Percentiles rank a stretch among this genome's conserved stretches.
Conservation (phyloP, 2,329 filamentous ascomycete genomes). For the Trichoderma hamatum region DNA sequence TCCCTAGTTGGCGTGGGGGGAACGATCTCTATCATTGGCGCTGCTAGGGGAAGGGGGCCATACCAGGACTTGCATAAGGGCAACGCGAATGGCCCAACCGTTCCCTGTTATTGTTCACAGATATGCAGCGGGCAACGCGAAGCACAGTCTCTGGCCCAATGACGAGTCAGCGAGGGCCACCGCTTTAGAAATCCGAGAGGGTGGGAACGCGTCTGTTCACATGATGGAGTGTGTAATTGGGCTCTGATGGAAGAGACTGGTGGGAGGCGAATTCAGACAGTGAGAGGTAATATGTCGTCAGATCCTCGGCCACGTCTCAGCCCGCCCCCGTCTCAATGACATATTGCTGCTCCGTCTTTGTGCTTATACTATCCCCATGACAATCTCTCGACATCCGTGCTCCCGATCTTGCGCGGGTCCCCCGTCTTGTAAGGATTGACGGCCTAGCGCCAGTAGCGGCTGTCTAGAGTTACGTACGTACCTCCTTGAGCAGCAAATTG, state of each 20-base stretch:
- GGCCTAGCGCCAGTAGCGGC: slow-evolving; percentile 17
- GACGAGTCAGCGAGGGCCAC: slow-evolving; percentile 10
- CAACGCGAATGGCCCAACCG: background rate
- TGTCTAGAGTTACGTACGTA: slow-evolving; percentile 13
- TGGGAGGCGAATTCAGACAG: slow-evolving; percentile 18
- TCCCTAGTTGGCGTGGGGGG: slow-evolving; percentile 19
- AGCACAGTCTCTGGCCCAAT: slow-evolving; percentile 5
- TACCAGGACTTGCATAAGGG: slow-evolving; percentile 16
- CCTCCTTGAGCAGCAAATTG: slow-evolving; percentile 14
- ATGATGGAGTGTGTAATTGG: slow-evolving; percentile 14
- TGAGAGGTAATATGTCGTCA: slow-evolving; percentile 15
- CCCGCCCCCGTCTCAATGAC: slow-evolving; percentile 20
- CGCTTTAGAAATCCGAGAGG: background rate
- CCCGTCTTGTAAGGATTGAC: slow-evolving; percentile 12
- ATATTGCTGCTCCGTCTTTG: background rate
- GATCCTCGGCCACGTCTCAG: slow-evolving; percentile 23
- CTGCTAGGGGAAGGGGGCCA: slow-evolving; percentile 2
- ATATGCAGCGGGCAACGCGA: slow-evolving; percentile 10
- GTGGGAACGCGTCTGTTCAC: slow-evolving; percentile 5
- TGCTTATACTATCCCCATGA: background rate
- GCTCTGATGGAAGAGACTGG: background rate
- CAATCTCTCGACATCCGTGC: slow-evolving; percentile 15
- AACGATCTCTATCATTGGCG: slow-evolving; percentile 20
- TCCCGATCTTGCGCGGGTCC: slow-evolving; percentile 24
- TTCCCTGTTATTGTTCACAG: background rate